These are phyloP conservation scores for Leucocoprinus leucothites DNA, from an alignment of 768 basidiomycete species.

Conservation along the genomic window DNA sequence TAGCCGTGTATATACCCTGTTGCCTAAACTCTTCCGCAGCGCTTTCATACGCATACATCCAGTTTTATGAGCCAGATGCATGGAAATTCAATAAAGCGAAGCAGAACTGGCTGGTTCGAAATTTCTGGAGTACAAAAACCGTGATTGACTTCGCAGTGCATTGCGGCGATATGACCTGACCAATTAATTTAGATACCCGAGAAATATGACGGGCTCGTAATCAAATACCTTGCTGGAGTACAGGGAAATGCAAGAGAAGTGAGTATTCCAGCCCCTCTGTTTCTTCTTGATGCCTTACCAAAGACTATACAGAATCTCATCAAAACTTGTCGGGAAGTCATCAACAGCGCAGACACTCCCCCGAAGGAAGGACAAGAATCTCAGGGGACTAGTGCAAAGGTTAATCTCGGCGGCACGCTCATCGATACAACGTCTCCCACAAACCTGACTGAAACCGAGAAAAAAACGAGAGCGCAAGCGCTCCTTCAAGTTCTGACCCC, in stretches of 20 bases:
- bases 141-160: constrained; percentile 26
- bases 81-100: constrained; percentile 79
- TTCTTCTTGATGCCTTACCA: not conserved
- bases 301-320: constrained; percentile 1
- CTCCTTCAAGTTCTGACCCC: constrained; percentile 2
- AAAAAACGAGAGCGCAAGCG: not conserved
- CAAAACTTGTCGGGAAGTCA: not conserved
- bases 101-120: constrained; percentile 73
- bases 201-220: constrained; percentile 40
- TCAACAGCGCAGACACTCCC: not conserved
- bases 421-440: too few species aligned
- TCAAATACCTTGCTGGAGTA: constrained; percentile 42
- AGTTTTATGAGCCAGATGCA: constrained; percentile 39
- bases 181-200: constrained; percentile 44
- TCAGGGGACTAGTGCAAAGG: too few species aligned
- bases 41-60: constrained; percentile 52
- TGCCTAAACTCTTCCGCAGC: constrained; percentile 24
- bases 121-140: constrained; percentile 51
- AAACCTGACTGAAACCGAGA: not conserved
- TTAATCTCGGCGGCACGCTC: too few species aligned
- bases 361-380: not conserved
- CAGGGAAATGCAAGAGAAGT: constrained; percentile 47
- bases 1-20: not conserved
- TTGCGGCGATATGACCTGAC: not conserved
- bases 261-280: constrained; percentile 12